phyloP scores from a whole-genome alignment of 2,329 filamentous ascomycete species.

The Exophiala bonariae region DNA sequence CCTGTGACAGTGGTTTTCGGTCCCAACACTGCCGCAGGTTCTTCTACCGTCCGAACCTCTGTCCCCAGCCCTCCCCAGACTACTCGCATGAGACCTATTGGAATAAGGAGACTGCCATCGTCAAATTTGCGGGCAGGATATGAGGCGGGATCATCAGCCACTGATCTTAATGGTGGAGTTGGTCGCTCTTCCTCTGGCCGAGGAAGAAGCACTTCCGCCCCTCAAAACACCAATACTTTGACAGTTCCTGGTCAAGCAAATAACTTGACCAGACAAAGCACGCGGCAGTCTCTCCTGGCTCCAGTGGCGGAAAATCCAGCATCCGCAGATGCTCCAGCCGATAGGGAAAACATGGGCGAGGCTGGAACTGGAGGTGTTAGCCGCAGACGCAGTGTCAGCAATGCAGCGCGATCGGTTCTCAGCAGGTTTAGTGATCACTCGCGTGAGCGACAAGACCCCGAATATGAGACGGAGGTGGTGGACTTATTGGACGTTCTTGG shows the following conservation, averaged over 20 bases:
- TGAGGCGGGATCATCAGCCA: constrained; percentile 1
- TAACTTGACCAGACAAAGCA: constrained; percentile 19
- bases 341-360: constrained; percentile 19
- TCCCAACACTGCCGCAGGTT: constrained; percentile 1
- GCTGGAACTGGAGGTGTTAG: constrained; percentile 12
- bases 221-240: constrained; percentile 13
- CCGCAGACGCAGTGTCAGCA: constrained; percentile 22
- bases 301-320: constrained; percentile 19
- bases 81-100: constrained; percentile 20
- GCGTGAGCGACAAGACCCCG: constrained; percentile 29
- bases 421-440: constrained; percentile 23
- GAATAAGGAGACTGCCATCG: constrained; percentile 25
- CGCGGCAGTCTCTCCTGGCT: constrained; percentile 21
- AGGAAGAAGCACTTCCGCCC: constrained; percentile 23
- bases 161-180: constrained; percentile 9
- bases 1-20: constrained; percentile 3
- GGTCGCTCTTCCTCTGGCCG: constrained; percentile 14
- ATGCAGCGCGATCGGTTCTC: constrained; percentile 25
- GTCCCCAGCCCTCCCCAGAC: constrained; percentile 9
- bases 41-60: constrained; percentile 16
- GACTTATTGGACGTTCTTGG: constrained; percentile 69
- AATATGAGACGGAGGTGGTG: constrained; percentile 64
- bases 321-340: constrained; percentile 8
- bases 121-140: constrained; percentile 5
- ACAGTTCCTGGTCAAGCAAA: constrained; percentile 3